These are phyloP conservation scores for Dendrocalamus latiflorus DNA, from an alignment of 202 grass and related monocot genomes.

Conservation along the genomic window DNA sequence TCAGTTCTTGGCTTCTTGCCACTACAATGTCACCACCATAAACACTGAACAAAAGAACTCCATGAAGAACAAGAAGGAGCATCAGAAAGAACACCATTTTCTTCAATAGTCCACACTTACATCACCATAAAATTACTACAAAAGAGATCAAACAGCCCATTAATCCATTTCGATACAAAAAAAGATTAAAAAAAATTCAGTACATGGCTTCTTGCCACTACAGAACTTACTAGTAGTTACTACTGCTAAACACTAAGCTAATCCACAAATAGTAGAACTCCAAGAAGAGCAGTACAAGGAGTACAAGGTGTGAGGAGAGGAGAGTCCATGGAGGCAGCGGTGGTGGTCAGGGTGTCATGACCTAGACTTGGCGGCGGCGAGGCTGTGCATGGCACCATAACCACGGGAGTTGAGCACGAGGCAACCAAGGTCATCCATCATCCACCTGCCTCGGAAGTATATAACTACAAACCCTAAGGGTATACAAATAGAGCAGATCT, in stretches of 20 bases:
- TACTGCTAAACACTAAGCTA: conserved; percentile 10
- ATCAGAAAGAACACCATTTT: background rate
- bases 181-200: too few species aligned
- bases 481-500: too few species aligned
- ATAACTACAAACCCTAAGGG: too few species aligned
- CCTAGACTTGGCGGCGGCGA: conserved; percentile 16
- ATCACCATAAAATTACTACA: conserved; percentile 12
- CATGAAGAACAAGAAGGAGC: background rate
- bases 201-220: background rate
- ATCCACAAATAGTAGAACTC: background rate
- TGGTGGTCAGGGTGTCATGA: background rate
- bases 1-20: background rate
- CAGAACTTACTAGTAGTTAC: background rate
- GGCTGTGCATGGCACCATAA: conserved; percentile 45
- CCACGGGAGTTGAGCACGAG: conserved; percentile 40
- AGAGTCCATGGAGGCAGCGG: background rate
- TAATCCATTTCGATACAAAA: too few species aligned
- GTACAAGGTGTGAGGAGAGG: background rate
- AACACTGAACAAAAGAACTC: background rate
- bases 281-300: conserved; percentile 7
- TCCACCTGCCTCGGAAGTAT: too few species aligned
- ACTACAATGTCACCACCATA: background rate
- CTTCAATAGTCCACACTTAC: background rate
- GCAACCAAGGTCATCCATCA: conserved; percentile 20
- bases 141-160: background rate